Evolutionary conservation across 441 rosid species (phyloP), one percentile per base, ranked within the genome.

Genomic region (Aleurites moluccanus): DNA sequence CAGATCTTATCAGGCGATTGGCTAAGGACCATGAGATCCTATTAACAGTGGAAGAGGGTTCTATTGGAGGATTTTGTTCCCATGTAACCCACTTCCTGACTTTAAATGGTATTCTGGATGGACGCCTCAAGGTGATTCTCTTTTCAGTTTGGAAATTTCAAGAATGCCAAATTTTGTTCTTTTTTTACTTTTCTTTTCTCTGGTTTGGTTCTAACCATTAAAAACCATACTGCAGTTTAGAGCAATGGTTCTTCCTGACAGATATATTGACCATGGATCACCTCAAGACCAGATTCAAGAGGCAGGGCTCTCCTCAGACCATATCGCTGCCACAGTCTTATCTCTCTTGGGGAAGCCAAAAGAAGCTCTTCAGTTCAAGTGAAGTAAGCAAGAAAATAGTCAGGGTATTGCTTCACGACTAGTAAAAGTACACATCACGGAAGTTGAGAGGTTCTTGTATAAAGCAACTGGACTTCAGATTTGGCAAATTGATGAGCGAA

Each of bases 221-320:
- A 25, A 11, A 65, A 25, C 45, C 14, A 13, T 72, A 15, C 35
- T 83, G 80, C 93, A 91, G 92, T 77, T 85, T 75, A 82, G 93
- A 81, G 52, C 89, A 47, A 89, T 91, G 93, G 86, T 89, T 70
- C 89, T 91, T 69, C 96, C 93, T 5, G 96, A 90, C 73, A 83
- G 89, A 84, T 89, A 90, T 78, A 90, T 90, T 14, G 90, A 89
- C 23, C 93, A 89, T 60, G 96, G 90, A 66, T 65, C 93, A 56
- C 85, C 88, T n/a, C 52, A 78, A 56, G 89, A 88, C 77, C 92
- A 91, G 82, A 70, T 88, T 10, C 88, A 89, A 74, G 87, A 81
- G 76, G 86, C 92, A 7, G 93, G 93, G 64, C 85, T 89, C 27
- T 85, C 92, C 47, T 80, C 92, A 18, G 83, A 79, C 75, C 88